Evolutionary conservation across 176 grass and related monocot species (phyloP).

Genomic region (Oryza longistaminata): DNA sequence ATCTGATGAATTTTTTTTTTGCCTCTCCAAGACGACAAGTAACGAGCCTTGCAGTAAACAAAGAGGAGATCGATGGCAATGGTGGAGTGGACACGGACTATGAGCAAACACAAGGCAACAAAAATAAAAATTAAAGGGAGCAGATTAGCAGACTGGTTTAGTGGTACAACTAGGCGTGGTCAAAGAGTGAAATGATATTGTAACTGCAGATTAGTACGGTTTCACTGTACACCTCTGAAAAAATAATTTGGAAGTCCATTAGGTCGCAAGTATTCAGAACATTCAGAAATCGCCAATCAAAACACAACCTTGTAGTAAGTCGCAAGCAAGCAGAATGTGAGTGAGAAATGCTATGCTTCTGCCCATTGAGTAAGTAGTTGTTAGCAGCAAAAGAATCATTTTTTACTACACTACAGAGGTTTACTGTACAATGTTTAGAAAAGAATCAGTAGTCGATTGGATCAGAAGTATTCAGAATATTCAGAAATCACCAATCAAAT

Average conservation of each 20-base stretch:
- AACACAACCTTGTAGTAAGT: background rate
- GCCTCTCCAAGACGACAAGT: conserved; percentile 54
- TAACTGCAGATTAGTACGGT: background rate
- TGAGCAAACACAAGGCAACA: conserved; percentile 44
- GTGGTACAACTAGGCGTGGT: conserved; percentile 13
- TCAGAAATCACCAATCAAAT: too few species aligned
- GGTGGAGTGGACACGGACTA: conserved; percentile 50
- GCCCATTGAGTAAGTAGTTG: background rate
- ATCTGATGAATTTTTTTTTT: conserved; percentile 6
- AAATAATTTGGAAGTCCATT: background rate
- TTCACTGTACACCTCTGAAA: background rate
- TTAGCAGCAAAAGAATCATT: background rate
- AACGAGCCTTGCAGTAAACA: conserved; percentile 34
- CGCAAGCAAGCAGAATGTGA: background rate
- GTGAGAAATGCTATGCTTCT: background rate
- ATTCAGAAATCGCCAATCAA: background rate
- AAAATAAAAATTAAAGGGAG: background rate
- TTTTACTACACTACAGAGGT: background rate
- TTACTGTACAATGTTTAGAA: background rate
- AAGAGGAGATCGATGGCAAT: background rate
- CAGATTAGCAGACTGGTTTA: background rate
- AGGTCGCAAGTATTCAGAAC: background rate
- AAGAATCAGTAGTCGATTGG: too few species aligned
- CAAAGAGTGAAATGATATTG: conserved; percentile 28
- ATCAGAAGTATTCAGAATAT: too few species aligned